phyloP scores from a whole-genome alignment of 768 basidiomycete genomes.

The Hygrophoropsis aurantiaca region DNA sequence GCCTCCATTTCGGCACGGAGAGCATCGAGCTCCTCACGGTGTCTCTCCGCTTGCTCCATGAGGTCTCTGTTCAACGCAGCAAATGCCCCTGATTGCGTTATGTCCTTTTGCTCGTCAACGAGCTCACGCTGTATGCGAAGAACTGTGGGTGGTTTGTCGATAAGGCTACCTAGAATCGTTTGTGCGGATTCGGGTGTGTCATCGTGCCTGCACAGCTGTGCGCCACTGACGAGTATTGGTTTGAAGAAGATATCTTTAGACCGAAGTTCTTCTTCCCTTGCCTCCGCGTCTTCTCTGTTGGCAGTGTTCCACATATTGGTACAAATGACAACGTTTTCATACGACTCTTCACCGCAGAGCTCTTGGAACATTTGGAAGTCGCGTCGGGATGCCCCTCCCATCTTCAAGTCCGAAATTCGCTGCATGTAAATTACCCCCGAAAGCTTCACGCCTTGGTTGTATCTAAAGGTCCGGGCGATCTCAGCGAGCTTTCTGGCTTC shows the following conservation, averaged over 20 bases:
- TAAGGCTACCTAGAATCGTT: slow-evolving; percentile 41
- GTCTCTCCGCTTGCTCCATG: slow-evolving; percentile 43
- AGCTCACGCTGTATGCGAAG: slow-evolving; percentile 58
- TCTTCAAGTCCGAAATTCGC: slow-evolving; percentile 48
- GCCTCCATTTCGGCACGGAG: slow-evolving; percentile 48
- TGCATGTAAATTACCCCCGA: slow-evolving; percentile 55
- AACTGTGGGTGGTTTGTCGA: slow-evolving; percentile 39
- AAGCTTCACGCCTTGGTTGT: slow-evolving; percentile 36
- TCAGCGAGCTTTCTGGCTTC: slow-evolving; percentile 9
- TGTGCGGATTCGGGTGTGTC: slow-evolving; percentile 44
- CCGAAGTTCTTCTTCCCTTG: slow-evolving; percentile 46
- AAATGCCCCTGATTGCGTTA: slow-evolving; percentile 55
- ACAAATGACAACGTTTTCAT: slow-evolving; percentile 49
- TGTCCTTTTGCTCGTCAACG: slow-evolving; percentile 39
- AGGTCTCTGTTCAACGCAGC: slow-evolving; percentile 51
- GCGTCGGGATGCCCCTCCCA: slow-evolving; percentile 47
- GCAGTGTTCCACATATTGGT: slow-evolving; percentile 56
- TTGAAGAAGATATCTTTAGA: slow-evolving; percentile 47
- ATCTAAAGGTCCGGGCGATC: slow-evolving; percentile 16
- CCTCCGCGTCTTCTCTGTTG: slow-evolving; percentile 31
- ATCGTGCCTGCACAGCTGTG: slow-evolving; percentile 42
- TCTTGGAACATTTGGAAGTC: slow-evolving; percentile 53
- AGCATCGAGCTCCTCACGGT: slow-evolving; percentile 45
- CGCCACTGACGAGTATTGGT: slow-evolving; percentile 45
- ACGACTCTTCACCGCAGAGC: slow-evolving; percentile 52